A percentile compares a stretch with the other conserved stretches of the same genome.
phyloP scores from a whole-genome alignment of 495 filamentous ascomycete species.

The Lasiosphaeris hirsuta region DNA sequence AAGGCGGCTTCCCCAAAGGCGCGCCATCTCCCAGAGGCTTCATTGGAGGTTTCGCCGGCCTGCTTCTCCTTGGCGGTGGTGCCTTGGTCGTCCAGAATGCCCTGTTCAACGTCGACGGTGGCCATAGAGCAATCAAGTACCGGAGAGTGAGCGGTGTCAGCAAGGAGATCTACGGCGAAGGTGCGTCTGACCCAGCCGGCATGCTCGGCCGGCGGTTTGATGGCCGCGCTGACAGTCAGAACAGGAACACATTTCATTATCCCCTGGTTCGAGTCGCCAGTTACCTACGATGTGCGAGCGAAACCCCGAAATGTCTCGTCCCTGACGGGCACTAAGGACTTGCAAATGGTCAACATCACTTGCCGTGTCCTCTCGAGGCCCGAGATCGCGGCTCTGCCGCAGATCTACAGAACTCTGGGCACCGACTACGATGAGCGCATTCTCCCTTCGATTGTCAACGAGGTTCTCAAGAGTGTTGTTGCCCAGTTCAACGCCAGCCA shows the following conservation, averaged over 20 bases:
- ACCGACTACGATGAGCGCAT: slow-evolving; percentile 96
- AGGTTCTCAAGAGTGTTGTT: slow-evolving; percentile 97
- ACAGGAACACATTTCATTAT: slow-evolving; percentile 88
- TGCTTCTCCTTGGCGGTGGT: slow-evolving; percentile 61
- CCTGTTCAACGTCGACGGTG: slow-evolving; percentile 99
- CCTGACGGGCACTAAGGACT: slow-evolving; percentile 95
- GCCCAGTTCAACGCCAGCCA: slow-evolving; percentile 99
- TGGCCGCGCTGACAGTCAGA: background rate
- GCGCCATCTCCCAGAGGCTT: slow-evolving; percentile 27
- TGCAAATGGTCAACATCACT: slow-evolving; percentile 99
- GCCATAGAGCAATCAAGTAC: slow-evolving; percentile 98
- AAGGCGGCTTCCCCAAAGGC: slow-evolving; percentile 35
- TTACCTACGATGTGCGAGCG: slow-evolving; percentile 96
- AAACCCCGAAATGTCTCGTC: slow-evolving; percentile 96
- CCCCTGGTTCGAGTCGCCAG: slow-evolving; percentile 95
- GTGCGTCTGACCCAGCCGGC: slow-evolving; percentile 44
- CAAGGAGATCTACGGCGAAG: slow-evolving; percentile 96
- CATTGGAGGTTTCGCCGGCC: slow-evolving; percentile 30
- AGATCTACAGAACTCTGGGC: slow-evolving; percentile 94
- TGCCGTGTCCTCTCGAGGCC: slow-evolving; percentile 97
- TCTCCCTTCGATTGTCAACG: slow-evolving; percentile 95
- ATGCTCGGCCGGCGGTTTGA: background rate
- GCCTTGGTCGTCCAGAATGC: slow-evolving; percentile 69
- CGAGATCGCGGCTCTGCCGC: slow-evolving; percentile 79
- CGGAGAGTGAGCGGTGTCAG: slow-evolving; percentile 87